Conservation (phyloP, 2,329 filamentous ascomycete genomes). For the Cyanodermella asteris region DNA sequence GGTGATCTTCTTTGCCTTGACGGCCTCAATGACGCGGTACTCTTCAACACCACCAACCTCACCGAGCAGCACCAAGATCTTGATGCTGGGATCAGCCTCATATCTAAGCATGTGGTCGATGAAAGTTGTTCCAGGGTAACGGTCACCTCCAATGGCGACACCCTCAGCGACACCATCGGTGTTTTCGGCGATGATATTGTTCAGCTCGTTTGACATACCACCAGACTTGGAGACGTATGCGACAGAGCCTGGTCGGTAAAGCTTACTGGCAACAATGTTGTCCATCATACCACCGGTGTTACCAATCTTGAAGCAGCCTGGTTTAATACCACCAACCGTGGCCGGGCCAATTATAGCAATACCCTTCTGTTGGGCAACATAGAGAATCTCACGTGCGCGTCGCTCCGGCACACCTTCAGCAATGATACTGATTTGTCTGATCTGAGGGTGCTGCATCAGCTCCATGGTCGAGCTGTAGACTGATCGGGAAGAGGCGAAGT, state of each 20-base stretch:
- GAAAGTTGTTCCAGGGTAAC: conserved; percentile 97
- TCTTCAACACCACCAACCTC: conserved; percentile 99
- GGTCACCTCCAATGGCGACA: conserved; percentile 96
- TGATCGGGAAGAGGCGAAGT: conserved; percentile 96
- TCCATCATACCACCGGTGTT: conserved; percentile 99
- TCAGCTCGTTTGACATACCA: conserved; percentile 99
- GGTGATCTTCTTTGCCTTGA: conserved; percentile 82
- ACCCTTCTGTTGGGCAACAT: conserved; percentile 93
- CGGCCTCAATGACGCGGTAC: conserved; percentile 97
- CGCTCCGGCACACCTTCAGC: conserved; percentile 97
- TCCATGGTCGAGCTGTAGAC: conserved; percentile 98
- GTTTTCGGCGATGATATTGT: conserved; percentile 95
- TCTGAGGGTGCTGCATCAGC: conserved; percentile 88
- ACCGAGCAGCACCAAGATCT: conserved; percentile 86
- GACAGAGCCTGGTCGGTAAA: conserved; percentile 96
- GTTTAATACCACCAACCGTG: conserved; percentile 98
- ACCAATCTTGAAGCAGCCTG: conserved; percentile 97
- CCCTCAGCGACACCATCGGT: conserved; percentile 98
- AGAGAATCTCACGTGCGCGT: conserved; percentile 94
- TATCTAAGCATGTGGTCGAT: conserved; percentile 96
- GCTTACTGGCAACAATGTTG: conserved; percentile 99
- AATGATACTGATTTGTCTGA: conserved; percentile 98
- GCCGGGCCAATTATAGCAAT: conserved; percentile 97
- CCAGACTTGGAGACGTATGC: conserved; percentile 99
- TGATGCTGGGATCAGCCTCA: conserved; percentile 91